Base-by-base conservation (phyloP, 2,329 filamentous ascomycete species). In the Beauveria brongniartii region DNA sequence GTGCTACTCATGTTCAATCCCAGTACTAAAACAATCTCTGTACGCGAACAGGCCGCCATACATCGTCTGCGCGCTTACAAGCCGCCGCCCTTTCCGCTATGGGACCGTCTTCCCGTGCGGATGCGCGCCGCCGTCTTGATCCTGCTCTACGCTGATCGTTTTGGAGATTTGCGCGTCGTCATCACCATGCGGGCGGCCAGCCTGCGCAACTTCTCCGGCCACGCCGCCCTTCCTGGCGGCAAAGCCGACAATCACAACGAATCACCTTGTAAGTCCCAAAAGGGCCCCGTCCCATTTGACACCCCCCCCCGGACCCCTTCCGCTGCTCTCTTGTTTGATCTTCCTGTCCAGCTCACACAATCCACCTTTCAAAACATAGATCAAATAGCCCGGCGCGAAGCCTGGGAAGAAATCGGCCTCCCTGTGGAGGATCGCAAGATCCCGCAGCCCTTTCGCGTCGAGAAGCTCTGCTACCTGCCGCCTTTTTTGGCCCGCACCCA, bases 371-470 rank as follows among this genome's bases (percentile, higher is more conserved):
- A 37, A 37, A 37, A 2, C 5, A 1, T 79, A 75, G 91, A 91
- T 73, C 83, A 92, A 69, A 95, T 92, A 56, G 92, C 93, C 9
- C 85, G 93, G 24, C 85, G 93, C 65, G 93, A 97, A 78, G 92
- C 93, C 1, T 89, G 83, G 72, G 93, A 97, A 73, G 93, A 97
- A 73, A 96, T 97, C 65, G 93, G 93, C 1, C 84, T 97, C 3
- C 90, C 93, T 1, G 80, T 87, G 69, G 80, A 86, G 66, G 85
- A 92, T 69, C 68, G 72, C 61, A 83, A 83, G 63, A 81, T 96
- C 34, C 90, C 91, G 1, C 76, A 79, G 14, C 90, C 90, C 1
- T 97, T 96, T 75, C 80, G 81, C 59, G 87, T 97, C 66, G 92
- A 97, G 74, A 88, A 94, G 69, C 84, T 97, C 48, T 95, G 92